Percentiles rank a stretch among this genome's conserved stretches.
These are phyloP conservation scores for Pelargonium fulgidum DNA, from an alignment of 441 rosid species.

Conservation along the genomic window DNA sequence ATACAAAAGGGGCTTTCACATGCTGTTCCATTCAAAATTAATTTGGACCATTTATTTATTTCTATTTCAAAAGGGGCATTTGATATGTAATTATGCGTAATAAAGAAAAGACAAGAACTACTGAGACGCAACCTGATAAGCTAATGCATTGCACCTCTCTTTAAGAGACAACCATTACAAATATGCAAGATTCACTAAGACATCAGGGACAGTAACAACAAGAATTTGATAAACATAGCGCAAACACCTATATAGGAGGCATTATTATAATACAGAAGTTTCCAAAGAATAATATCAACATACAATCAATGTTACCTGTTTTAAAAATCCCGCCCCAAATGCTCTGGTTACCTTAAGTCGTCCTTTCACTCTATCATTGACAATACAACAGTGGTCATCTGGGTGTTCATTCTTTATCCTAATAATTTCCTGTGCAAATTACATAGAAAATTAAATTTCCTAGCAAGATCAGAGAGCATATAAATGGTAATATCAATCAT, in stretches of 20 bases:
- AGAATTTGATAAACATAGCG: neutral
- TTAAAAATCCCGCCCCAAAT: slow-evolving; percentile 95
- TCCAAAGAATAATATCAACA: slow-evolving; percentile 4
- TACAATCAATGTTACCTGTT: slow-evolving; percentile 46
- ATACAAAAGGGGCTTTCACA: no score
- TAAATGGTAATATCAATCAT: no score
- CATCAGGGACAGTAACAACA: no score
- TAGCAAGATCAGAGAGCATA: neutral
- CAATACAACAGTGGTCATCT: slow-evolving; percentile 85
- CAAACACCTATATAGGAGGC: neutral
- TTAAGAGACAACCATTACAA: neutral
- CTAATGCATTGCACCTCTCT: neutral
- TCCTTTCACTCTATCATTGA: slow-evolving; percentile 91
- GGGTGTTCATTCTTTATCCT: slow-evolving; percentile 96
- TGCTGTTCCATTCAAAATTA: no score
- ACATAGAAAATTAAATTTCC: neutral
- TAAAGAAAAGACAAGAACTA: no score
- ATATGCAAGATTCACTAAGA: no score
- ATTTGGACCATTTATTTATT: no score
- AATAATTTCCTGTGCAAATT: slow-evolving; percentile 61
- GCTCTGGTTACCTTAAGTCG: slow-evolving; percentile 97
- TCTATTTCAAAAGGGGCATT: no score
- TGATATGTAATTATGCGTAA: no score
- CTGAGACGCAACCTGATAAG: neutral
- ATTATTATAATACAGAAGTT: neutral